Evolutionary conservation across 1,139 yeast species (phyloP).

Genomic region (Debaryomyces sp.): DNA sequence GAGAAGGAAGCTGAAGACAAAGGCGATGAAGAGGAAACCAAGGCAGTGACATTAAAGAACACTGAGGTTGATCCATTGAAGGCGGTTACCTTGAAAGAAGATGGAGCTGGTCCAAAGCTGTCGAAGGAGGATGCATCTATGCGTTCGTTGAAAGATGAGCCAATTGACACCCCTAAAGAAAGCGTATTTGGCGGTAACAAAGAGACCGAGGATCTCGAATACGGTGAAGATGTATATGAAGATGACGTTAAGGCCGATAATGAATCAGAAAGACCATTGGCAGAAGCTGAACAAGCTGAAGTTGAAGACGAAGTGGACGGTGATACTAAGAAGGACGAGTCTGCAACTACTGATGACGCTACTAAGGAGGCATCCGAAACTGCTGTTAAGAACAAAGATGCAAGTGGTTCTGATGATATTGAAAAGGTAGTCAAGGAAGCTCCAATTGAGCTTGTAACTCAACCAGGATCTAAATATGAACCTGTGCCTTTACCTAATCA

Average conservation of each 20-base stretch:
- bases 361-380: conserved; percentile 9
- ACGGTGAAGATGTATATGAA: conserved; percentile 10
- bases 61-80: neutral
- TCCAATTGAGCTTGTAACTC: conserved; percentile 37
- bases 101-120: neutral
- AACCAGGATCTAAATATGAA: conserved; percentile 35
- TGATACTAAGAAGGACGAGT: conserved; percentile 10
- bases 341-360: conserved; percentile 9
- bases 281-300: conserved; percentile 11
- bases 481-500: conserved; percentile 40
- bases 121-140: conserved; percentile 9
- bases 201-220: conserved; percentile 11
- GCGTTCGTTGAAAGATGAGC: conserved; percentile 14
- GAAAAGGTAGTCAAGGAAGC: conserved; percentile 27
- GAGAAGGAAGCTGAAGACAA: neutral
- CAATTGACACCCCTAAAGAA: conserved; percentile 16
- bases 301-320: conserved; percentile 15
- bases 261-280: conserved; percentile 13
- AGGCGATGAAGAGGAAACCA: neutral
- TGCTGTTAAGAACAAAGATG: conserved; percentile 7
- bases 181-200: conserved; percentile 10
- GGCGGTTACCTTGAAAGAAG: neutral
- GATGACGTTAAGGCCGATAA: conserved; percentile 12
- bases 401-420: conserved; percentile 22
- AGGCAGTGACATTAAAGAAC: neutral